These are phyloP conservation scores for Cryptosporidium sp. DNA, from an alignment of 169 alveolate species.

Conservation along the genomic window DNA sequence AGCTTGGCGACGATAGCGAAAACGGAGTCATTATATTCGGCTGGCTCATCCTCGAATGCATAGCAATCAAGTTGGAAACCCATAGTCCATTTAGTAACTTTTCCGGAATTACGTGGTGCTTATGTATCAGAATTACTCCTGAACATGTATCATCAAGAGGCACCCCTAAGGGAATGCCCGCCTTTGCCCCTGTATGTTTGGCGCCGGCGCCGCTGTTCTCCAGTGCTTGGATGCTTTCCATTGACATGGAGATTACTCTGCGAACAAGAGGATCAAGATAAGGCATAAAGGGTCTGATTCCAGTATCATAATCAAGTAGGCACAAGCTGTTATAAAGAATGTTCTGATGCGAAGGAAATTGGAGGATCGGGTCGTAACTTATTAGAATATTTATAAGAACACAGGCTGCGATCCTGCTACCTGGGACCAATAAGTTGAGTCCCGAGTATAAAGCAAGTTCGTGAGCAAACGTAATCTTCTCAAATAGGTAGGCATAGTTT, in stretches of 20 bases:
- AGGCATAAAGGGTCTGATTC: slow-evolving; percentile 55
- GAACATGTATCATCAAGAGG: slow-evolving; percentile 36
- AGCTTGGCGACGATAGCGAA: slow-evolving; percentile 40
- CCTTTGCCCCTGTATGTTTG: not conserved
- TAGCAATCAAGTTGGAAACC: slow-evolving; percentile 55
- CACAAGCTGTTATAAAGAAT: slow-evolving; percentile 39
- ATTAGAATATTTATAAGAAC: slow-evolving; percentile 28
- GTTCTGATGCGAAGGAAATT: slow-evolving; percentile 34
- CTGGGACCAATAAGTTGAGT: slow-evolving; percentile 36
- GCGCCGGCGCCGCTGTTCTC: slow-evolving; percentile 25
- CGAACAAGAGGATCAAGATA: slow-evolving; percentile 50
- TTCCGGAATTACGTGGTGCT: slow-evolving; percentile 57
- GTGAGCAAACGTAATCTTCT: slow-evolving; percentile 64
- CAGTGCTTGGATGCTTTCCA: slow-evolving; percentile 39
- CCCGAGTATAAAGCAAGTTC: slow-evolving; percentile 65
- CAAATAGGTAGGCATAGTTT: slow-evolving; percentile 32
- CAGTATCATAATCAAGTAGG: slow-evolving; percentile 50
- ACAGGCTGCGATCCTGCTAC: slow-evolving; percentile 56
- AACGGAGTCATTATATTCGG: slow-evolving; percentile 45
- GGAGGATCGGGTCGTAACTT: slow-evolving; percentile 39
- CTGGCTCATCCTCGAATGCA: slow-evolving; percentile 65
- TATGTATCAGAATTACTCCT: slow-evolving; percentile 52
- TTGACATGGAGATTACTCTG: slow-evolving; percentile 34
- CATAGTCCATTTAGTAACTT: slow-evolving; percentile 36
- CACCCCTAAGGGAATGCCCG: not conserved